phyloP scores from a whole-genome alignment of 1,139 yeast genomes.

The Saccharomycopsis phalli region DNA sequence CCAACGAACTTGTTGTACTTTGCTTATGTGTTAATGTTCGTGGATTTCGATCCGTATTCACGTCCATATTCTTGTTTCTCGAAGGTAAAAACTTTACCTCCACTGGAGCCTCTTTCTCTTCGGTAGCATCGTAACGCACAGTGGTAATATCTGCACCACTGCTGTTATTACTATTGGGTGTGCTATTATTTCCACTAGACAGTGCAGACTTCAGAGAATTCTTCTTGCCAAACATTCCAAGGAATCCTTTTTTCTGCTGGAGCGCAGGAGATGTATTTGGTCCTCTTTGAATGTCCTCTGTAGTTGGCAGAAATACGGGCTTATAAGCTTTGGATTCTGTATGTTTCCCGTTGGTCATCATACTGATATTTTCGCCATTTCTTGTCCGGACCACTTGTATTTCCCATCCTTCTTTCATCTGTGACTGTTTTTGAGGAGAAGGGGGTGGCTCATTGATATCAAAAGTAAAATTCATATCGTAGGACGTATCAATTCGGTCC shows the following conservation, averaged over 20 bases:
- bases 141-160: constrained; percentile 8
- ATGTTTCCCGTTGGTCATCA: constrained; percentile 12
- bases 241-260: constrained; percentile 9
- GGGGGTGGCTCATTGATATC: constrained; percentile 9
- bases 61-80: constrained; percentile 1
- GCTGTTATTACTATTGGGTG: neutral
- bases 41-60: neutral
- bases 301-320: constrained; percentile 4
- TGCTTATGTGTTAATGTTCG: constrained; percentile 9
- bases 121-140: constrained; percentile 19
- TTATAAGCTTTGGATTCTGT: neutral
- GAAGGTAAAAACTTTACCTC: constrained; percentile 19
- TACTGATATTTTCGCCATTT: constrained; percentile 8
- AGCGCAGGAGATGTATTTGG: neutral
- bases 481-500: constrained; percentile 19
- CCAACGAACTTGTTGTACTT: constrained; percentile 8
- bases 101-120: constrained; percentile 18
- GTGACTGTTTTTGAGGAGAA: constrained; percentile 1
- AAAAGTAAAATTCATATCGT: constrained; percentile 19
- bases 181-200: neutral
- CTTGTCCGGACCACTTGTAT: constrained; percentile 12
- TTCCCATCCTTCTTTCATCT: neutral
- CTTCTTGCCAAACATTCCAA: constrained; percentile 18
- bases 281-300: neutral
- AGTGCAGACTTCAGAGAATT: neutral